Base-by-base conservation (phyloP, 2,329 filamentous ascomycete species). In the Epicoccum sorghinum region DNA sequence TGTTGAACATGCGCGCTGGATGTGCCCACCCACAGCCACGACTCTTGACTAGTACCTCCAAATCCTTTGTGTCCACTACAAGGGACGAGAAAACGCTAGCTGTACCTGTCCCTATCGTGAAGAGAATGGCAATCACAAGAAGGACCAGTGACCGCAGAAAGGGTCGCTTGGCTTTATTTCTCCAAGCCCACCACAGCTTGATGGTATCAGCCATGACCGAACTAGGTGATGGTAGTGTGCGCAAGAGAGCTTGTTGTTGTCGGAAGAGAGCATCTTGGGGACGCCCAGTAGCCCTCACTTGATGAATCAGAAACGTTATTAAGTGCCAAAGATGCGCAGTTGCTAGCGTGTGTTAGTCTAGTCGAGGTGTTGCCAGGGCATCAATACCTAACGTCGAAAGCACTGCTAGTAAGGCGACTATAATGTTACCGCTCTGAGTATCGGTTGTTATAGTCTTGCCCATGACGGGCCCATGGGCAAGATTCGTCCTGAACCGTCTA, bases 401-500 rank as follows among this genome's bases (percentile, higher is more conserved):
- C 3, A 67, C 50, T 4, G 64, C 62, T 4, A 67, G 50, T 14
- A 68, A 40, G 2, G 64, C 64, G 32, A 68, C 55, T 14, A 64
- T 14, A 1, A 68, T 18, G 10, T 49, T 58, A 18, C 65, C 65
- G 9, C 59, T 64, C 27, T 27, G 35, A 7, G 58, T 53, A 25
- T 62, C 59, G 6, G 60, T 66, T 0, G 65, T 68, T 14, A 68
- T 65, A 0, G 50, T 63, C 30, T 55, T 23, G 4, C 64, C 65
- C 45, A 65, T 40, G 4, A 65, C 29, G 1, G 59, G 22, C 4
- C 63, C 63, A 10, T 55, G 5, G 13, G 47, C 30, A 2, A 52
- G 23, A 30, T 61, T 38, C 9, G 47, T 58, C 55, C 58, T 57
- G 29, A 32, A 18, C 18, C 18, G 18, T 3, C 18, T 18, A 18